Evolutionary conservation across 768 basidiomycete species (phyloP).

Genomic region (Trichaptum fuscoviolaceum): DNA sequence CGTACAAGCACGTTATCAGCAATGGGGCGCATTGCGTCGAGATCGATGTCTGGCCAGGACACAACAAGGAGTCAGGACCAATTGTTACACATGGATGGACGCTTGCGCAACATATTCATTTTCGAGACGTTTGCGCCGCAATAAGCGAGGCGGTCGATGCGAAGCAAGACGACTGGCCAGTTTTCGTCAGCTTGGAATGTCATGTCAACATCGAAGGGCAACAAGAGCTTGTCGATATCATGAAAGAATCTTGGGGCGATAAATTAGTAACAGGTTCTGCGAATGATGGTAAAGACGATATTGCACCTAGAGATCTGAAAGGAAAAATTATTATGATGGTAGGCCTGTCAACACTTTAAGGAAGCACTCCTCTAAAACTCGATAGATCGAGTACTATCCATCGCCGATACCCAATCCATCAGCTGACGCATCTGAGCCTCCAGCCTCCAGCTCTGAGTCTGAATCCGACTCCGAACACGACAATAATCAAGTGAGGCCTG

Average conservation of each 20-base stretch:
- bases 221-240: constrained; percentile 45
- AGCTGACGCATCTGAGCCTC: not conserved
- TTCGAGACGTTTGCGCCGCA: constrained; percentile 46
- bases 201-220: constrained; percentile 50
- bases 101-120: constrained; percentile 45
- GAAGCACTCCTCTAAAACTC: not conserved
- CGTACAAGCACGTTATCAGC: constrained; percentile 50
- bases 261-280: constrained; percentile 41
- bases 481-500: not conserved
- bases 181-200: constrained; percentile 58
- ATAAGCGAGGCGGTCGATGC: constrained; percentile 37
- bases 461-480: constrained; percentile 7
- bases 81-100: constrained; percentile 62
- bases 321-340: constrained; percentile 60
- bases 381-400: constrained; percentile 18
- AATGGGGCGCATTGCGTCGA: constrained; percentile 56
- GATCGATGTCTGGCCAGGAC: constrained; percentile 62
- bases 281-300: constrained; percentile 30
- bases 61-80: constrained; percentile 31
- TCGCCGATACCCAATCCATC: constrained; percentile 1
- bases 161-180: constrained; percentile 44
- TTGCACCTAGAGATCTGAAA: constrained; percentile 42
- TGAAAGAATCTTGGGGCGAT: constrained; percentile 47
- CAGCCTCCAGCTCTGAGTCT: constrained; percentile 8
- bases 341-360: constrained; percentile 8